Evolutionary conservation across 1,139 yeast species (phyloP), one percentile per base, ranked within the genome.

Genomic region (Yamadazyma blattariae): DNA sequence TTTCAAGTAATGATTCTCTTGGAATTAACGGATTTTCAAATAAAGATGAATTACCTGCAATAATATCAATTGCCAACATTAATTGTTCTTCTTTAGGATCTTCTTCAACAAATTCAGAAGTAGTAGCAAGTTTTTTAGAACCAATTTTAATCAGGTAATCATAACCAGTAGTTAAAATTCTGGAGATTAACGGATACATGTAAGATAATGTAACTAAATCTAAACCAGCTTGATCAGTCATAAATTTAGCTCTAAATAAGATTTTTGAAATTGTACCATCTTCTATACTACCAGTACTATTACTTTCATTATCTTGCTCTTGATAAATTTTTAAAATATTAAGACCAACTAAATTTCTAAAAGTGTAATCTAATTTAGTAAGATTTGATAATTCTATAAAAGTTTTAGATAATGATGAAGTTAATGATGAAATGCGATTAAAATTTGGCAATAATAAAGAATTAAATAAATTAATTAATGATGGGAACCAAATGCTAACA

Each of bases 1-100:
- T 80, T 11, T 63, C 61, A 38, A 92, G 61, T 28, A 88, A 74
- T 8, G 74, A 70, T 4, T 70, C 61, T 52, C 97, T 77, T 14
- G 96, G 95, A 35, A 88, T 77, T 1, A 74, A 59, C 1, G 71
- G 71, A 49, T 82, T 81, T 42, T 73, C 78, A 51, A 88, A 84
- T 15, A 74, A 76, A 46, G 82, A 95, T 12, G 90, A 78, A 53
- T 90, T 96, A 10, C 78, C 71, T 0, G 87, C 69, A 27, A 92
- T 67, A 33, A 89, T 79, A 50, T 89, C 95, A 45, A 90, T 61
- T 0, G 92, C 86, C 39, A 92, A 64, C 38, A 86, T 61, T 32
- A 88, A 63, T 47, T 87, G 95, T 56, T 90, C 97, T 56, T 90
- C 97, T 50, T 84, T 86, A 19, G 84, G 85, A 42, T 86, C 95